Conservation (phyloP, 371 early-diverging fungal genomes). For the Lichtheimia hyalospora region DNA sequence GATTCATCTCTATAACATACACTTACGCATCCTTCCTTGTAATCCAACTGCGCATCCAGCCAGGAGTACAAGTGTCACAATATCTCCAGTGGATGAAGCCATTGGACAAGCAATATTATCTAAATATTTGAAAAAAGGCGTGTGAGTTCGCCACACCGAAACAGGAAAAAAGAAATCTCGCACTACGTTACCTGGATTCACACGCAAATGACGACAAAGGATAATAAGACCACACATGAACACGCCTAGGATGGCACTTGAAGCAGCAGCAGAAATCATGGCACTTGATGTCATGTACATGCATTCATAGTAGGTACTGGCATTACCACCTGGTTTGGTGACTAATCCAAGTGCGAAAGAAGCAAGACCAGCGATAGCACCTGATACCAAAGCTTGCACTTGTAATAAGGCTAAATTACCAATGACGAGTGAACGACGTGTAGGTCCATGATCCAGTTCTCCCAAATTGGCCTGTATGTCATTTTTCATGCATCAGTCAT, state of each 20-base stretch:
- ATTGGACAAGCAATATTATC: conserved; percentile 67
- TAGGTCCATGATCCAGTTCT: conserved; percentile 52
- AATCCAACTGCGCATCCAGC: conserved; percentile 52
- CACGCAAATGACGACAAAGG: conserved; percentile 56
- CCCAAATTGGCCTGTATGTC: conserved; percentile 70
- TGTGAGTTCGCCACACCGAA: neutral
- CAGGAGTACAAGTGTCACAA: conserved; percentile 61
- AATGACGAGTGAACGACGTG: conserved; percentile 51
- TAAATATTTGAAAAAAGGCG: conserved; percentile 3
- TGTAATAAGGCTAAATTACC: conserved; percentile 73
- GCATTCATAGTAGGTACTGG: conserved; percentile 47
- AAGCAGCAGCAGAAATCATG: conserved; percentile 71
- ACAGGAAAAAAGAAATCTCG: neutral
- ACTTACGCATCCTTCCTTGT: conserved; percentile 47
- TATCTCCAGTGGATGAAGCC: conserved; percentile 67
- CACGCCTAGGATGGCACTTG: conserved; percentile 69
- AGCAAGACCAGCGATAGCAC: conserved; percentile 68
- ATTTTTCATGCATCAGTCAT: neutral
- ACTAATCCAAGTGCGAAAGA: conserved; percentile 63
- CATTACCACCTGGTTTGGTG: conserved; percentile 50
- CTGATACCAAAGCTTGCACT: conserved; percentile 70
- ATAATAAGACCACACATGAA: conserved; percentile 72
- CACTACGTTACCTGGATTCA: conserved; percentile 71
- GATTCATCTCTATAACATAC: too few species aligned
- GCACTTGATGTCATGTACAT: conserved; percentile 68